A percentile compares a stretch with the other conserved stretches of the same genome.
Evolutionary conservation across 2,329 filamentous ascomycete species (phyloP).

Genomic region (Fusarium tupiense): DNA sequence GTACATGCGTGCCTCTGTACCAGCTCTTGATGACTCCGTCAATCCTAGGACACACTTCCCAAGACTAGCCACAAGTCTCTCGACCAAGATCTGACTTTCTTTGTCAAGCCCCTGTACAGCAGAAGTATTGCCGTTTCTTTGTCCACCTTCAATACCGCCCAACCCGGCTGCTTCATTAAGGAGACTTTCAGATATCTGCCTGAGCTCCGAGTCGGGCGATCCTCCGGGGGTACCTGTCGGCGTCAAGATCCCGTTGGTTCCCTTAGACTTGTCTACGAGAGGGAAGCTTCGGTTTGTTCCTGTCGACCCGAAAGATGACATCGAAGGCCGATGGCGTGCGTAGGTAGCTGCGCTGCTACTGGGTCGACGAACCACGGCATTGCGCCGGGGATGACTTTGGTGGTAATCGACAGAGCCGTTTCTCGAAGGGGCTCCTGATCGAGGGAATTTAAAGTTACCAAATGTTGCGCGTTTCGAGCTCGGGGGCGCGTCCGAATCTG

Average conservation of each 20-base stretch:
- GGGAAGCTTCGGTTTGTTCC: slow-evolving; percentile 72
- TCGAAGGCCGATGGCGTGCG: slow-evolving; percentile 55
- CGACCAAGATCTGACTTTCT: slow-evolving; percentile 69
- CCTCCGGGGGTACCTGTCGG: slow-evolving; percentile 51
- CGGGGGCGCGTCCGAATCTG: slow-evolving; percentile 33
- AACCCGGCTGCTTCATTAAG: slow-evolving; percentile 59
- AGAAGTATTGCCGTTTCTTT: slow-evolving; percentile 44
- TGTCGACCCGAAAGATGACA: slow-evolving; percentile 66
- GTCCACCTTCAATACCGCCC: slow-evolving; percentile 48
- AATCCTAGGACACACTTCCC: slow-evolving; percentile 69
- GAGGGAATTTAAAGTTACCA: slow-evolving; percentile 41
- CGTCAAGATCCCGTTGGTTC: slow-evolving; percentile 57
- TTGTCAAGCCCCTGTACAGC: slow-evolving; percentile 59
- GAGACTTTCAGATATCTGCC: slow-evolving; percentile 59
- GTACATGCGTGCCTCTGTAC: slow-evolving; percentile 70
- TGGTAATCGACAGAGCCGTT: slow-evolving; percentile 42
- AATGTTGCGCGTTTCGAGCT: slow-evolving; percentile 41
- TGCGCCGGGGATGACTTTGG: slow-evolving; percentile 38
- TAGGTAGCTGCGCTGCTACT: slow-evolving; percentile 29
- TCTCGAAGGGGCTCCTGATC: slow-evolving; percentile 19
- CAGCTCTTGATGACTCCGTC: slow-evolving; percentile 63
- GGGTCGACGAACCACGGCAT: slow-evolving; percentile 56
- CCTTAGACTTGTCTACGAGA: slow-evolving; percentile 62
- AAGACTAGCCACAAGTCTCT: slow-evolving; percentile 67
- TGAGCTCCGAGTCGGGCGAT: slow-evolving; percentile 61